These are phyloP conservation scores for Phaseolus coccineus DNA, from an alignment of 331 rosid species.

Conservation along the genomic window DNA sequence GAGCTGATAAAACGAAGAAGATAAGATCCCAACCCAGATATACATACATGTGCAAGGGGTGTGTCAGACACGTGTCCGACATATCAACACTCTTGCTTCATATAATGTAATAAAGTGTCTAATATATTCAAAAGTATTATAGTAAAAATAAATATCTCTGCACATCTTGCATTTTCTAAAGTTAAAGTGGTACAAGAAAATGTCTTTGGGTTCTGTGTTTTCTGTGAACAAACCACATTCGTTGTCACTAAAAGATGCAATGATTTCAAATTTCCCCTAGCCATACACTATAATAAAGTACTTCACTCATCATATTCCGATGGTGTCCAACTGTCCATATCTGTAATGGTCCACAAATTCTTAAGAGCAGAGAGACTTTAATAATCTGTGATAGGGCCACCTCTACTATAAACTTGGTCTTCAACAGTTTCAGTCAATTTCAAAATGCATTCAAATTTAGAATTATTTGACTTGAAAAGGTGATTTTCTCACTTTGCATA, in stretches of 20 bases:
- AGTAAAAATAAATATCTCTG: neutral
- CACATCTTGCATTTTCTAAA: neutral
- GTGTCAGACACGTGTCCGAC: neutral
- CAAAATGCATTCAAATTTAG: neutral
- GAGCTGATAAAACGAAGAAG: neutral
- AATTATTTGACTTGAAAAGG: neutral
- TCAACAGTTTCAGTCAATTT: neutral
- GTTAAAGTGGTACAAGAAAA: neutral
- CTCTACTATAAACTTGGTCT: neutral
- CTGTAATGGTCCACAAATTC: neutral
- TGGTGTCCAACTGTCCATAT: neutral
- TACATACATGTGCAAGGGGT: neutral
- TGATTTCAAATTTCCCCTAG: neutral
- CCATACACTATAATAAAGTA: neutral
- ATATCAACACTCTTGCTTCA: neutral
- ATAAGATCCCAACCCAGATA: neutral
- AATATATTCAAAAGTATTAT: neutral
- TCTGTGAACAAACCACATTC: neutral
- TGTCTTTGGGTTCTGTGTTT: neutral
- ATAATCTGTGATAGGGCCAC: neutral
- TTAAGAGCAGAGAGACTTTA: neutral
- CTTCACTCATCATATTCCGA: neutral
- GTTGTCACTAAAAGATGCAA: slow-evolving; percentile 2
- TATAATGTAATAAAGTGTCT: neutral
- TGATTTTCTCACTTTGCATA: neutral